Conservation (phyloP, 805 yeast species). For the Saturnispora diversa region DNA sequence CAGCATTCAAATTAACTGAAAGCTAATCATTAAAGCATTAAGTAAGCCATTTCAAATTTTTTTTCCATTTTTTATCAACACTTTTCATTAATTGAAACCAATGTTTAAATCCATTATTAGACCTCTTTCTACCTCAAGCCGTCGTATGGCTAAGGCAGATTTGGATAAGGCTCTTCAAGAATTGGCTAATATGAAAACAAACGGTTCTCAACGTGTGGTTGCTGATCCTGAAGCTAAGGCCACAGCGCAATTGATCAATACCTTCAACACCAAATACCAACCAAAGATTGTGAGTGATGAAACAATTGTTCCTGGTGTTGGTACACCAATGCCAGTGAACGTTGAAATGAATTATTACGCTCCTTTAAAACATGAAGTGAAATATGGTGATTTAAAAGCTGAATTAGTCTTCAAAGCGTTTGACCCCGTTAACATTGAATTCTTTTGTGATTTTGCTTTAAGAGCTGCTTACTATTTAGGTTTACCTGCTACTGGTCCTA, state of each 20-base stretch:
- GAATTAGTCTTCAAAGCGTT: slow-evolving; percentile 65
- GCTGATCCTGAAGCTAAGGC: slow-evolving; percentile 15
- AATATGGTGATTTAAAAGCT: slow-evolving; percentile 73
- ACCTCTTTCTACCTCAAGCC: background rate
- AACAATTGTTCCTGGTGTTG: slow-evolving; percentile 27
- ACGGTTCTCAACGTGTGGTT: slow-evolving; percentile 13
- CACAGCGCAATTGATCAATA: slow-evolving; percentile 22
- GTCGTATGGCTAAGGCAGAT: slow-evolving; percentile 6
- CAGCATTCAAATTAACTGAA: too few relatives aligned
- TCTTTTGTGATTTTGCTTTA: slow-evolving; percentile 76
- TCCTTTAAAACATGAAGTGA: slow-evolving; percentile 61
- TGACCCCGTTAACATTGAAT: slow-evolving; percentile 60
- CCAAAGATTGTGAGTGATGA: slow-evolving; percentile 34
- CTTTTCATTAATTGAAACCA: background rate
- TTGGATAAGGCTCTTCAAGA: slow-evolving; percentile 23
- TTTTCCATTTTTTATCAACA: slow-evolving; percentile 1
- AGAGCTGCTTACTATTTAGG: slow-evolving; percentile 88
- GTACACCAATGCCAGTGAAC: slow-evolving; percentile 70
- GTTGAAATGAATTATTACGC: slow-evolving; percentile 76
- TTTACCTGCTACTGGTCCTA: slow-evolving; percentile 74
- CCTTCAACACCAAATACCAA: slow-evolving; percentile 26
- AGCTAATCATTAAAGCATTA: too few relatives aligned
- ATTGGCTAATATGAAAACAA: slow-evolving; percentile 23
- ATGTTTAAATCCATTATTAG: slow-evolving; percentile 1
- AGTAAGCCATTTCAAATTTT: slow-evolving; percentile 1